Evolutionary conservation across 202 grass and related monocot genomes (phyloP).

Genomic region (Schoenoplectus tabernaemontani): DNA sequence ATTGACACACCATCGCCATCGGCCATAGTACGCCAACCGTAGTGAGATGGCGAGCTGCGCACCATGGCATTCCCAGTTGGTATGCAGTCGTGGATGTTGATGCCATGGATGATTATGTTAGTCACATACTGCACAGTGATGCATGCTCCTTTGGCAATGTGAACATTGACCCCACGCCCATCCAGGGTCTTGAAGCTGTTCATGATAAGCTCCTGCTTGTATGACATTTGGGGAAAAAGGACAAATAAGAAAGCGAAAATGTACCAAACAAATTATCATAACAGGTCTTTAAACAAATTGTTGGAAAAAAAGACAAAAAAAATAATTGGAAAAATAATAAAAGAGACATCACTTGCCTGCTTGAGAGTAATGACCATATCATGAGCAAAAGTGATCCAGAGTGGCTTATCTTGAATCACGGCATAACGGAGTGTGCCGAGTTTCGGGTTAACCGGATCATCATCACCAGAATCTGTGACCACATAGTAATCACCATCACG

Average conservation of each 20-base stretch:
- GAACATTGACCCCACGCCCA: conserved; percentile 30
- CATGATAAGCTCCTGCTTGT: conserved; percentile 34
- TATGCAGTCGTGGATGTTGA: conserved; percentile 32
- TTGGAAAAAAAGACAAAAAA: background rate
- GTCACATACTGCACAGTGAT: conserved; percentile 31
- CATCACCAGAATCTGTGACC: conserved; percentile 25
- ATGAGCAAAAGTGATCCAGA: conserved; percentile 32
- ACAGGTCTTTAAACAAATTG: background rate
- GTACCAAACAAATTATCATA: background rate
- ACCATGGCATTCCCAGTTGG: conserved; percentile 39
- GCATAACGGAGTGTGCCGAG: conserved; percentile 35
- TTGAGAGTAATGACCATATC: conserved; percentile 34
- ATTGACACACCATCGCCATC: conserved; percentile 34
- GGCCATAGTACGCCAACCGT: conserved; percentile 33
- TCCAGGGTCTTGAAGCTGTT: conserved; percentile 39
- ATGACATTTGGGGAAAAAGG: background rate
- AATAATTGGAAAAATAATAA: background rate
- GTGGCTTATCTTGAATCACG: conserved; percentile 31
- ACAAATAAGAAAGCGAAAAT: background rate
- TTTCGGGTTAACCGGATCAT: conserved; percentile 27
- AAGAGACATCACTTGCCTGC: conserved; percentile 5
- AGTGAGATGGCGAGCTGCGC: conserved; percentile 31
- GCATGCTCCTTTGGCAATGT: conserved; percentile 36
- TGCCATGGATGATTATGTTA: conserved; percentile 34
- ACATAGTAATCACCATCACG: conserved; percentile 27